A percentile compares a stretch with the other conserved stretches of the same genome.
Evolutionary conservation across 2,329 filamentous ascomycete species (phyloP).

Genomic region (Coniochaeta sp.): DNA sequence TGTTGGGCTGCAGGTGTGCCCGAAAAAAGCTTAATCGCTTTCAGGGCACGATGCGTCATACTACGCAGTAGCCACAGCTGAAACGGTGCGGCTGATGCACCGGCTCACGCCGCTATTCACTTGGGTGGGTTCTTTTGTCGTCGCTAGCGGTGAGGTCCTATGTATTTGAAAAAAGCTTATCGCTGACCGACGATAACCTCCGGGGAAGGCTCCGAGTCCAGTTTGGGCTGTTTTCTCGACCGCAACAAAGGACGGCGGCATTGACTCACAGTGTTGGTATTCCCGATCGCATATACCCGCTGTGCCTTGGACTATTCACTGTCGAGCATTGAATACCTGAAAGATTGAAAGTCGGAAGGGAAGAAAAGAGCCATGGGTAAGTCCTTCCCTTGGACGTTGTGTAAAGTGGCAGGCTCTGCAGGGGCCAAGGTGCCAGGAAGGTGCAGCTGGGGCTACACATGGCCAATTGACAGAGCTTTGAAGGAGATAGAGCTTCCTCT

Average conservation of each 20-base stretch:
- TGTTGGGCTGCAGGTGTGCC: neutral
- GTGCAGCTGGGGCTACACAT: neutral
- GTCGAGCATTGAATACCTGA: too few relatives aligned
- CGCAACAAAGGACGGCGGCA: neutral
- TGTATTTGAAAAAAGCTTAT: neutral
- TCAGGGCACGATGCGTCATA: neutral
- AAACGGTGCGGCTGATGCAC: neutral
- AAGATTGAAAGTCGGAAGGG: neutral
- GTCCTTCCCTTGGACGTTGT: neutral
- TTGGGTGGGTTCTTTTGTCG: too few relatives aligned
- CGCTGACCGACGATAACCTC: neutral
- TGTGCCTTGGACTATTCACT: too few relatives aligned
- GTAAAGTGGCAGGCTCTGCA: too few relatives aligned
- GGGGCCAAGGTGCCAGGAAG: too few relatives aligned
- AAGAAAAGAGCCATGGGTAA: neutral
- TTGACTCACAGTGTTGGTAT: neutral
- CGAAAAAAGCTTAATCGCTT: neutral
- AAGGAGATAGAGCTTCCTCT: slow-evolving; percentile 3
- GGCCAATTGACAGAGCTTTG: neutral
- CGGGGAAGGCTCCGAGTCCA: neutral
- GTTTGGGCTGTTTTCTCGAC: neutral
- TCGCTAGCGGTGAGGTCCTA: neutral
- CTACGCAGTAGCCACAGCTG: neutral
- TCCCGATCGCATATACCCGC: neutral
- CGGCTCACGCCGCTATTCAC: neutral